These are phyloP conservation scores for Calocybe cyanea DNA, from an alignment of 768 basidiomycete species.

Conservation along the genomic window DNA sequence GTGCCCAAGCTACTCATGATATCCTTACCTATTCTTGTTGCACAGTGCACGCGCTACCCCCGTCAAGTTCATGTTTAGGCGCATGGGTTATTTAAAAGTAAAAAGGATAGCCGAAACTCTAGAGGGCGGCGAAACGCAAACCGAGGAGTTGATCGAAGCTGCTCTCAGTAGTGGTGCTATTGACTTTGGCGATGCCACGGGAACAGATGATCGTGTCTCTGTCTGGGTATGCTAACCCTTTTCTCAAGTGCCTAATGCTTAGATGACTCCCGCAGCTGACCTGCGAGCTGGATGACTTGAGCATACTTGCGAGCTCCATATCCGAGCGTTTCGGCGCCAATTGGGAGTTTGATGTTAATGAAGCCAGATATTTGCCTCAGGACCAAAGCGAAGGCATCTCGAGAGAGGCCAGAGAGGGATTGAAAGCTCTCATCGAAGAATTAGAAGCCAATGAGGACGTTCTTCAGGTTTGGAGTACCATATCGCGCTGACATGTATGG, in stretches of 20 bases:
- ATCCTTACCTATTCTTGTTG: neutral
- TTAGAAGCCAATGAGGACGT: slow-evolving; percentile 59
- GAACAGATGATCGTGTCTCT: slow-evolving; percentile 1
- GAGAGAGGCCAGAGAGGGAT: slow-evolving; percentile 35
- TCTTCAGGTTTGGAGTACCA: slow-evolving; percentile 57
- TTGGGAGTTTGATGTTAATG: slow-evolving; percentile 18
- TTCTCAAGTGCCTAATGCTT: neutral
- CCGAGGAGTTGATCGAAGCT: slow-evolving; percentile 29
- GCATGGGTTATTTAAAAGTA: slow-evolving; percentile 50
- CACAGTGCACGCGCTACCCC: slow-evolving; percentile 57
- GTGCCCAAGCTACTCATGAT: slow-evolving; percentile 3
- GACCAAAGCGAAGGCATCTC: slow-evolving; percentile 31
- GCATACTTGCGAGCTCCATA: slow-evolving; percentile 34
- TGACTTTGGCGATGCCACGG: slow-evolving; percentile 16
- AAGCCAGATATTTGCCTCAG: slow-evolving; percentile 52
- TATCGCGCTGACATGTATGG: too few species aligned
- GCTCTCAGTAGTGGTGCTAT: slow-evolving; percentile 17
- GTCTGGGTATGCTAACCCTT: slow-evolving; percentile 9
- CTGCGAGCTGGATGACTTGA: slow-evolving; percentile 38
- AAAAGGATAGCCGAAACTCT: slow-evolving; percentile 25
- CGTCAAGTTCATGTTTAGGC: slow-evolving; percentile 62
- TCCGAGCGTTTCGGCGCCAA: slow-evolving; percentile 18
- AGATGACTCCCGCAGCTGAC: slow-evolving; percentile 32
- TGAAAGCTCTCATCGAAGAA: slow-evolving; percentile 44
- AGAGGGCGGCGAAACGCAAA: slow-evolving; percentile 28